A percentile compares a stretch with the other conserved stretches of the same genome.
Conservation (phyloP, 1,284 basidiomycete species). For the Sporisorium sorghi region DNA sequence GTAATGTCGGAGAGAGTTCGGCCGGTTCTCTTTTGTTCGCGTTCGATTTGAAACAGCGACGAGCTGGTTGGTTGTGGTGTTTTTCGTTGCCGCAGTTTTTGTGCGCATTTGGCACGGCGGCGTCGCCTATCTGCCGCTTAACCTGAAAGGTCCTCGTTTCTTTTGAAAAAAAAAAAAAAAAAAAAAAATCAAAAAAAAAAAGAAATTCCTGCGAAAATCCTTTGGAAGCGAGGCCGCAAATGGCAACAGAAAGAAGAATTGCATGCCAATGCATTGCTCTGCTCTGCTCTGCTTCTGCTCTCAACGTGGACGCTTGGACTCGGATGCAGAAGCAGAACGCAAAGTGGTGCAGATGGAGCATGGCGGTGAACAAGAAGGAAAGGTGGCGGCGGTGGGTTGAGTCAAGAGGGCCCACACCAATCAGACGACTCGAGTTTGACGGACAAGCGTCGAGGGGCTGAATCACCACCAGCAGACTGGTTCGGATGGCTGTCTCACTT, state of each 20-base stretch:
- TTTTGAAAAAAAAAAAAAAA: background rate
- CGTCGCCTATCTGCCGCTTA: slow-evolving; percentile 14
- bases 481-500: no score
- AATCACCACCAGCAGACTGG: no score
- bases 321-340: no score
- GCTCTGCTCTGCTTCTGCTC: background rate
- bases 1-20: background rate
- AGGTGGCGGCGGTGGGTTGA: background rate
- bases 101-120: background rate
- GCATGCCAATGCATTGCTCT: background rate
- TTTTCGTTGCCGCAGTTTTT: background rate
- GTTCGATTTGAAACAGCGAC: background rate
- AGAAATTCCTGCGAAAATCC: background rate
- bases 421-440: no score
- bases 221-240: slow-evolving; percentile 4
- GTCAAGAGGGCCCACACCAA: no score
- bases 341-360: no score
- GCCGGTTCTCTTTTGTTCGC: background rate
- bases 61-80: background rate
- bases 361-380: background rate
- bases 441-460: no score
- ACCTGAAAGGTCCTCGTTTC: slow-evolving; percentile 29
- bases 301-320: slow-evolving; percentile 4
- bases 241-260: background rate
- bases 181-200: background rate